Conservation (phyloP, 768 basidiomycete species). For the Suillus lakei region DNA sequence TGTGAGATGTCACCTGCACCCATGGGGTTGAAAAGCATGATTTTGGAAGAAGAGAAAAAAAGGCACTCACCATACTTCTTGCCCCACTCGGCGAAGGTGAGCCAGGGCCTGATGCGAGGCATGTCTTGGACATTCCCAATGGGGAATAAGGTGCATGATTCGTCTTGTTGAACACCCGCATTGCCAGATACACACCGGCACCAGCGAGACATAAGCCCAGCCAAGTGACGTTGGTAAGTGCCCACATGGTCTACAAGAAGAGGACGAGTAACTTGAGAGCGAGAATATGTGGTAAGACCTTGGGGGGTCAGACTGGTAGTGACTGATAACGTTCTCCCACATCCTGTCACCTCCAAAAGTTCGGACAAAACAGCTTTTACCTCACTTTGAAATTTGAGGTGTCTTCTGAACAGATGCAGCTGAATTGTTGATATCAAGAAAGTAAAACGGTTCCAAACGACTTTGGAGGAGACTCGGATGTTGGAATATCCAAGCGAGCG, state of each 20-base stretch:
- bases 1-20: slow-evolving; percentile 61
- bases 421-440: no score
- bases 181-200: slow-evolving; percentile 31
- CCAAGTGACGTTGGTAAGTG: slow-evolving; percentile 33
- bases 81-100: slow-evolving; percentile 49
- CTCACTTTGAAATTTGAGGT: no score
- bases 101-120: slow-evolving; percentile 50
- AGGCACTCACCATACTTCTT: slow-evolving; percentile 43
- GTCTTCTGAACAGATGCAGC: no score
- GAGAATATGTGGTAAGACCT: no score
- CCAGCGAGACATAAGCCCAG: slow-evolving; percentile 35
- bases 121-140: slow-evolving; percentile 56
- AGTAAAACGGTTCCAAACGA: no score
- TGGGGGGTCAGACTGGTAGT: no score
- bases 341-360: no score
- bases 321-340: no score
- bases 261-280: no score
- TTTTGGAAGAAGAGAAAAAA: background rate
- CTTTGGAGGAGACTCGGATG: no score
- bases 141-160: slow-evolving; percentile 42
- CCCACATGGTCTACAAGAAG: slow-evolving; percentile 5
- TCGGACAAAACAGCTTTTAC: no score
- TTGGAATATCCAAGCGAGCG: no score
- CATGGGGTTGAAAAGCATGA: background rate
- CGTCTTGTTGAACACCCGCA: slow-evolving; percentile 22